Percentiles rank a stretch among this genome's conserved stretches.
Evolutionary conservation across 1,284 basidiomycete species (phyloP).

Genomic region (Heterobasidion occidentale): DNA sequence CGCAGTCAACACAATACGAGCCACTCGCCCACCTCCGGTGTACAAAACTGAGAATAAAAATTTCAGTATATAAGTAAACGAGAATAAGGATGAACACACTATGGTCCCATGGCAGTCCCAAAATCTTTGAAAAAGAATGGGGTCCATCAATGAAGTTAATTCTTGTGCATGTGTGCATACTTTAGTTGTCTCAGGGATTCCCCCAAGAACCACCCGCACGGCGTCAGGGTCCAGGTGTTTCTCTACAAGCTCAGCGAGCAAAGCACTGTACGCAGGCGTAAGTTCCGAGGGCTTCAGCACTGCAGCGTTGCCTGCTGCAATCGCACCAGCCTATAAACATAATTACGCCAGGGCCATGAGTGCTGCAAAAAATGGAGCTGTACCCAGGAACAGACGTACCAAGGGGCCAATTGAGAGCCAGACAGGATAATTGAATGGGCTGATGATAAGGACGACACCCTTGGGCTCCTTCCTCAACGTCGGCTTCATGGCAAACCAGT

Average conservation of each 20-base stretch:
- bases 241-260: constrained; percentile 69
- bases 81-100: constrained; percentile 37
- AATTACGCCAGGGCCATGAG: background rate
- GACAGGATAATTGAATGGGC: constrained; percentile 53
- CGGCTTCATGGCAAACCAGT: constrained; percentile 49
- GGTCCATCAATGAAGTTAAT: background rate
- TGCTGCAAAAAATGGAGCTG: background rate
- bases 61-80: background rate
- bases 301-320: constrained; percentile 74
- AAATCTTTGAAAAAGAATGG: constrained; percentile 30
- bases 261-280: constrained; percentile 53
- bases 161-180: constrained; percentile 13
- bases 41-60: constrained; percentile 39
- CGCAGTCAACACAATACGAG: constrained; percentile 70
- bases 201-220: constrained; percentile 72
- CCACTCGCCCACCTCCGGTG: constrained; percentile 68
- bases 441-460: constrained; percentile 62
- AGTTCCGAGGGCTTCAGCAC: constrained; percentile 81
- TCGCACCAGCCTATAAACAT: constrained; percentile 52
- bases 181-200: constrained; percentile 66
- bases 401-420: constrained; percentile 46
- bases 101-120: constrained; percentile 84
- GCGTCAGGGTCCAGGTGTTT: constrained; percentile 78
- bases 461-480: constrained; percentile 71
- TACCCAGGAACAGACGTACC: constrained; percentile 26